Percentiles rank a stretch among this genome's conserved stretches.
phyloP scores from a whole-genome alignment of 176 grass and related monocot genomes.

The Poa pratensis region DNA sequence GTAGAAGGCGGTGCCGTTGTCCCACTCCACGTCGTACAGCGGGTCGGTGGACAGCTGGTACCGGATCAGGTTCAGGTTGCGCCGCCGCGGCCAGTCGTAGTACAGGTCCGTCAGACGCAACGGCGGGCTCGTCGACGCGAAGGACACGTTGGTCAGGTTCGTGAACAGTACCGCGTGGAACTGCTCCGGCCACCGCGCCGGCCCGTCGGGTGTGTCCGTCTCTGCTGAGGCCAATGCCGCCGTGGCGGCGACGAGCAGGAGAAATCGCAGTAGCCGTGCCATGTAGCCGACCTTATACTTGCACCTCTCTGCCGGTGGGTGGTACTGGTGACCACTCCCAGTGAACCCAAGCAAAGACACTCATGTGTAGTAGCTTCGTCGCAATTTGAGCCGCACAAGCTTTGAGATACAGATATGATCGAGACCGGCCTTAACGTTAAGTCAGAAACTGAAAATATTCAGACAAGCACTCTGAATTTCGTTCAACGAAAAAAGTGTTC shows the following conservation, averaged over 20 bases:
- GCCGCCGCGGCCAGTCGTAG: constrained; percentile 79
- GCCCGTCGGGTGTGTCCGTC: neutral
- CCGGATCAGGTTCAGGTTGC: constrained; percentile 73
- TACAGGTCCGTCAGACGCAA: constrained; percentile 56
- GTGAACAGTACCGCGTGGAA: constrained; percentile 75
- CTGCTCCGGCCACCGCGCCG: constrained; percentile 64
- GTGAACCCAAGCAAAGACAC: neutral
- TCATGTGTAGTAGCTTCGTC: neutral
- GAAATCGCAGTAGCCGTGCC: neutral
- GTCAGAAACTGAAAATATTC: neutral
- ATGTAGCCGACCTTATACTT: constrained; percentile 38
- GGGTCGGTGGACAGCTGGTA: constrained; percentile 57
- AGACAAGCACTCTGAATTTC: neutral
- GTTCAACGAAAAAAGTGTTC: neutral
- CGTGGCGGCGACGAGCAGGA: neutral
- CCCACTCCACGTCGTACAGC: constrained; percentile 84
- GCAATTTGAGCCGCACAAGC: neutral
- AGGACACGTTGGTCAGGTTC: constrained; percentile 59
- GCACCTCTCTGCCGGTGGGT: neutral
- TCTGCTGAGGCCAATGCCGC: neutral
- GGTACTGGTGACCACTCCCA: neutral
- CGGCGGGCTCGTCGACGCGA: constrained; percentile 36
- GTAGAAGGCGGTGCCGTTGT: constrained; percentile 81
- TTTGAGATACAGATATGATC: neutral
- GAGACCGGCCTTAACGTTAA: too few species aligned